phyloP scores from a whole-genome alignment of 73 alveolate genomes.

The Paramecium pentaurelia region DNA sequence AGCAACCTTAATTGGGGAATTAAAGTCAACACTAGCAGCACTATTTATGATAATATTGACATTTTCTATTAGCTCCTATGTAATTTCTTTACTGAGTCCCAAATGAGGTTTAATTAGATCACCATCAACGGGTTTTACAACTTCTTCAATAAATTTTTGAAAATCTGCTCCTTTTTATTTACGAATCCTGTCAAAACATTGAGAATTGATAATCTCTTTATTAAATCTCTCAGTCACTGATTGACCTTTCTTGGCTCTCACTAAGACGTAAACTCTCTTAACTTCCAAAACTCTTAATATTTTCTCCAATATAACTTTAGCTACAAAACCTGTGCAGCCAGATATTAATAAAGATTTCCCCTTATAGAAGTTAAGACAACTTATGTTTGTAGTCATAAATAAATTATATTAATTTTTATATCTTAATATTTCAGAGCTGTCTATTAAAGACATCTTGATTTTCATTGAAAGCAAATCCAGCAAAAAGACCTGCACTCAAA shows the following conservation, averaged over 20 bases:
- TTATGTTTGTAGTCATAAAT: slow-evolving; percentile 14
- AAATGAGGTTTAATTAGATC: slow-evolving; percentile 61
- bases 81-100: slow-evolving; percentile 62
- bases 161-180: slow-evolving; percentile 64
- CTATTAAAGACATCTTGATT: slow-evolving; percentile 10
- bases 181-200: slow-evolving; percentile 70
- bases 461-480: not conserved
- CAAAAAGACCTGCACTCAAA: slow-evolving; percentile 18
- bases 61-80: slow-evolving; percentile 53
- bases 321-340: slow-evolving; percentile 77
- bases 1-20: slow-evolving; percentile 73
- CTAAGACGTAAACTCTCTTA: slow-evolving; percentile 64
- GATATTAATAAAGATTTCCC: slow-evolving; percentile 48
- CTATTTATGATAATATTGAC: slow-evolving; percentile 73
- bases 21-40: slow-evolving; percentile 81
- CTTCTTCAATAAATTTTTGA: slow-evolving; percentile 51
- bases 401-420: not conserved
- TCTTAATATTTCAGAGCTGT: not conserved
- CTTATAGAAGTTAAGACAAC: slow-evolving; percentile 42
- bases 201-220: slow-evolving; percentile 73
- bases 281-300: slow-evolving; percentile 70
- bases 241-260: slow-evolving; percentile 64
- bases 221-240: slow-evolving; percentile 72
- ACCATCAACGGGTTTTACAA: slow-evolving; percentile 68
- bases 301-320: slow-evolving; percentile 80